Base-by-base conservation (phyloP, 345 rosid genomes). In the Draba incana region DNA sequence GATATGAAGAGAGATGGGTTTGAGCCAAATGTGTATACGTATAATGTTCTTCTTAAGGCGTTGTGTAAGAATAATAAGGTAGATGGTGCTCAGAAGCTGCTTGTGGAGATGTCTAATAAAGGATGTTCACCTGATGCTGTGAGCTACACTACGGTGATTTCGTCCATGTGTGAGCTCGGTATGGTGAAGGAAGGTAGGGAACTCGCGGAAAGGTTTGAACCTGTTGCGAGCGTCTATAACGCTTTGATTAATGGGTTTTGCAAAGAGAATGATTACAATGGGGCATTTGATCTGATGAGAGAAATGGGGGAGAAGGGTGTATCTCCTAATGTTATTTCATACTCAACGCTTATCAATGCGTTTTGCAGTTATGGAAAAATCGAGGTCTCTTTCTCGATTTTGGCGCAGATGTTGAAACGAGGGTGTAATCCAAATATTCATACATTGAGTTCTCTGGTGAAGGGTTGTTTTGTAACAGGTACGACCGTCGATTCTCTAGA, bases 1-100 rank as follows among this genome's bases (percentile, higher is more conserved):
- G 81, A 82, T 46, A 90, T 90, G 97, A 92, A 85, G 89, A 84
- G 82, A 68, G 94, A 84, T 72, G 90, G 94, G 10, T 77, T 82
- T 75, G 92, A 85, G 74, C 92, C 96, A 0, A 82, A 92, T 83
- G 85, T 92, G 28, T 88, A 72, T 52, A 92, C 98, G 0, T 92
- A 90, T 61, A 88, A 92, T 66, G 74, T 90, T 37, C 93, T 92
- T 65, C 78, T 86, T 65, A 90, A 90, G 81, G 98, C 96, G 0
- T 79, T 90, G 84, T 90, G 97, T 78, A 88, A 84, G 88, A 92
- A 86, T 59, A 82, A 81, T 39, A 82, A 86, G 72, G 80, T 88
- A 16, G 93, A 92, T 61, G 85, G 81, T 13, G 98, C 97, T 14
- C 63, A 79, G 75, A 90, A 85, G 81, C 75, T 92, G 83, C 83